These are phyloP conservation scores for Kodamaea suecica DNA, from an alignment of 1,139 yeast genomes.

Conservation along the genomic window DNA sequence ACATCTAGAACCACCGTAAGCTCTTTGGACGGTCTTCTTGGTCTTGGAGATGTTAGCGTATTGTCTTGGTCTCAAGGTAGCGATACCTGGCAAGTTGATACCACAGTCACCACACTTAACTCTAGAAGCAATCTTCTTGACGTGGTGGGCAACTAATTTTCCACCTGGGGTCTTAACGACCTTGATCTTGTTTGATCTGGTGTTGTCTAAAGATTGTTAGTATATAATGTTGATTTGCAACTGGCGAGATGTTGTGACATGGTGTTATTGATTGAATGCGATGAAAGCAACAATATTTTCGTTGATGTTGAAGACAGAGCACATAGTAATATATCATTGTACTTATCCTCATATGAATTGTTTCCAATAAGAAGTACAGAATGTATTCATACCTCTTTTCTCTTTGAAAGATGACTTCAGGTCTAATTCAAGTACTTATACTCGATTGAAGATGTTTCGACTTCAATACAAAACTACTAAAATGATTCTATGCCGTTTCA, in stretches of 20 bases:
- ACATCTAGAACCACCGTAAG: conserved; percentile 99
- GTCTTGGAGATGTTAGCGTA: conserved; percentile 94
- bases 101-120: conserved; percentile 99
- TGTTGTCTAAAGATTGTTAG: conserved; percentile 76
- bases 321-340: no score
- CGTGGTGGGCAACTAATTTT: conserved; percentile 94
- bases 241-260: no score
- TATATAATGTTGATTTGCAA: conserved; percentile 15
- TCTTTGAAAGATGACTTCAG: no score
- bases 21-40: conserved; percentile 97
- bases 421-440: no score
- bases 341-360: no score
- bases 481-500: no score
- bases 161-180: conserved; percentile 99
- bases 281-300: background rate
- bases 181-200: conserved; percentile 98
- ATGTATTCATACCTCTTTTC: no score
- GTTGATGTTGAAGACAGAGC: background rate
- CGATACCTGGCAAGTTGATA: conserved; percentile 82
- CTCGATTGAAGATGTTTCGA: no score
- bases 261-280: no score
- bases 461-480: no score
- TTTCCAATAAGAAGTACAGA: no score
- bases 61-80: conserved; percentile 96
- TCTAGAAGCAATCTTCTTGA: conserved; percentile 91